Percentiles rank a stretch among this genome's conserved stretches.
Evolutionary conservation across 2,329 filamentous ascomycete genomes (phyloP).

Genomic region (Colletotrichum noveboracense): DNA sequence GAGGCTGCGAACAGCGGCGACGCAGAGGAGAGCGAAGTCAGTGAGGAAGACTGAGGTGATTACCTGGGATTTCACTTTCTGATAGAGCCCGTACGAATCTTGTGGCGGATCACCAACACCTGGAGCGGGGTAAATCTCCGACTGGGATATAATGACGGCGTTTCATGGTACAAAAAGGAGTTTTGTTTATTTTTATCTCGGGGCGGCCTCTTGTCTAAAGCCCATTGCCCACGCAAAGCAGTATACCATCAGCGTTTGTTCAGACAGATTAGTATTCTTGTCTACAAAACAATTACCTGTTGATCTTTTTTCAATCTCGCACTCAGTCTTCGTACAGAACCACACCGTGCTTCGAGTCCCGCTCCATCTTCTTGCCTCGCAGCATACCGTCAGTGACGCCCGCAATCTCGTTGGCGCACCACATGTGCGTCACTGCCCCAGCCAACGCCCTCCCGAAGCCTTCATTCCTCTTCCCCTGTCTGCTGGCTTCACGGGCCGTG

Average conservation of each 20-base stretch:
- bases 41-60: slow-evolving; percentile 62
- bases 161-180: slow-evolving; percentile 7
- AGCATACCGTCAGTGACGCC: slow-evolving; percentile 51
- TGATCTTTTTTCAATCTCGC: not conserved
- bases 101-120: not conserved
- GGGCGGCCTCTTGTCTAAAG: not conserved
- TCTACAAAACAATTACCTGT: not conserved
- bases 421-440: slow-evolving; percentile 42
- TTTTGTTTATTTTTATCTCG: not conserved
- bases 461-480: not conserved
- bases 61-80: not conserved
- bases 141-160: slow-evolving; percentile 11
- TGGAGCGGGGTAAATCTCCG: not conserved
- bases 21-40: slow-evolving; percentile 68
- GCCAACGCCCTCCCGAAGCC: slow-evolving; percentile 45
- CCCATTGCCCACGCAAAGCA: not conserved
- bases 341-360: not conserved
- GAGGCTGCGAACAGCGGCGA: slow-evolving; percentile 45
- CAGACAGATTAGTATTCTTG: not conserved
- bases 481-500: not conserved
- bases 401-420: slow-evolving; percentile 47
- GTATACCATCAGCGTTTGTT: slow-evolving; percentile 3
- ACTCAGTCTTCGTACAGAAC: not conserved
- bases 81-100: not conserved
- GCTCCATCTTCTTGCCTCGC: slow-evolving; percentile 20